These are phyloP conservation scores for Fusarium musae DNA, from an alignment of 2,329 filamentous ascomycete species.

Conservation along the genomic window DNA sequence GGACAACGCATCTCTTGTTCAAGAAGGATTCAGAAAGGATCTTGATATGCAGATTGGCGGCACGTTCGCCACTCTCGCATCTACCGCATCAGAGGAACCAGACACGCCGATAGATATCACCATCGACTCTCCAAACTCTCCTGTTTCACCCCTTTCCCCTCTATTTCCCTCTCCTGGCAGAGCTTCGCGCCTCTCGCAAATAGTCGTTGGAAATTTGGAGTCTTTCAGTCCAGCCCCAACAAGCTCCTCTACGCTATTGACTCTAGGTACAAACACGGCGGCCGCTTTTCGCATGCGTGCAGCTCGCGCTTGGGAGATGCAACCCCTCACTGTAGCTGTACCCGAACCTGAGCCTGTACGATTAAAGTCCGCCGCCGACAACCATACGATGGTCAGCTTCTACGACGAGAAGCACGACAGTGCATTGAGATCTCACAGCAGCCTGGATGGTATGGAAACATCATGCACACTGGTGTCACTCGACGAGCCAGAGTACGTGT, in stretches of 20 bases:
- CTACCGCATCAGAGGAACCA: slow-evolving; percentile 13
- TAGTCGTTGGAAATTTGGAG: slow-evolving; percentile 37
- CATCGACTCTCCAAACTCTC: slow-evolving; percentile 16
- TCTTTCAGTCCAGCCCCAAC: slow-evolving; percentile 13
- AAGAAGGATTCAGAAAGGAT: slow-evolving; percentile 72
- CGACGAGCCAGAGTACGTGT: slow-evolving; percentile 32
- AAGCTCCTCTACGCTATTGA: slow-evolving; percentile 27
- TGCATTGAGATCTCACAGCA: slow-evolving; percentile 13
- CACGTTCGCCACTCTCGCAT: slow-evolving; percentile 58
- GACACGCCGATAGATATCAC: slow-evolving; percentile 24
- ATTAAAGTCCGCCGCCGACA: background rate
- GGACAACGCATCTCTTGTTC: slow-evolving; percentile 73
- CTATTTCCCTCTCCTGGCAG: slow-evolving; percentile 2
- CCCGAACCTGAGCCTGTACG: slow-evolving; percentile 3
- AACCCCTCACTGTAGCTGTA: background rate
- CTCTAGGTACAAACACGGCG: slow-evolving; percentile 37
- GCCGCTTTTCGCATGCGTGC: slow-evolving; percentile 33
- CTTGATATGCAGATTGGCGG: slow-evolving; percentile 60
- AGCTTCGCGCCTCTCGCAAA: slow-evolving; percentile 30
- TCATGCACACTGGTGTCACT: background rate
- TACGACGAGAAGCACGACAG: slow-evolving; percentile 29
- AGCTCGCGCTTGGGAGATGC: slow-evolving; percentile 39
- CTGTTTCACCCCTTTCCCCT: slow-evolving; percentile 20
- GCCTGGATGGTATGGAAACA: slow-evolving; percentile 8
- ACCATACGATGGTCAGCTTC: background rate